Base-by-base conservation (phyloP, 116 monocot species). In the Dioscorea cayenensis region DNA sequence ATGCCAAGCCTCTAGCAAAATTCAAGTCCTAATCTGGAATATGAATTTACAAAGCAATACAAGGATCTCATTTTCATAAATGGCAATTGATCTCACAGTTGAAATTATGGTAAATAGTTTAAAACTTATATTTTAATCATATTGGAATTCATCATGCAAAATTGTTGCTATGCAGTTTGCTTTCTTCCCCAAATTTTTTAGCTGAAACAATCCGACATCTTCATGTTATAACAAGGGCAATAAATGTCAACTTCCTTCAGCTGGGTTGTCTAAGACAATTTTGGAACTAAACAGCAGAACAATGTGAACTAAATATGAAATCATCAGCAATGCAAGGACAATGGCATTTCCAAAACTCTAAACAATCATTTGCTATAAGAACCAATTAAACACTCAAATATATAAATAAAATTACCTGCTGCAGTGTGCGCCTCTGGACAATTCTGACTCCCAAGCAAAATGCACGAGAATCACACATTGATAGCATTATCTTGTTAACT, bases 381-480 rank as follows among this genome's bases (percentile, higher is more conserved):
- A 55, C 55, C 55, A 18, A 0, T n/a, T 17, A 2, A 17, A 51
- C 51, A 51, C 17, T 51, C 17, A 11, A 17, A 55, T 5, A 55
- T 5, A 21, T 10, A 63, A 36, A 32, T 16, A 73, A 65, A 2
- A 16, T 51, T 75, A 94, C 94, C 90, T 90, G 87, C 68, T 78
- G 77, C 66, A 94, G 6, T 48, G 82, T 83, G 58, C 77, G 71
- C 67, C 81, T 70, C 69, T 55, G 87, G 62, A 74, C 83, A 65
- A 94, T 78, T 81, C 94, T 79, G 55, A 94, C 73, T 18, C 90
- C 94, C 67, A 90, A 85, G 77, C 87, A 90, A 70, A 94, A 94
- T 28, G 70, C 65, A 17, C 94, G 90, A 71, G 83, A 37, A 85
- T 94, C 94, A 77, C 69, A 60, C 43, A 79, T 81, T 73, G 85